phyloP scores from a whole-genome alignment of 306 rosid genomes.

The Cicer cuneatum region DNA sequence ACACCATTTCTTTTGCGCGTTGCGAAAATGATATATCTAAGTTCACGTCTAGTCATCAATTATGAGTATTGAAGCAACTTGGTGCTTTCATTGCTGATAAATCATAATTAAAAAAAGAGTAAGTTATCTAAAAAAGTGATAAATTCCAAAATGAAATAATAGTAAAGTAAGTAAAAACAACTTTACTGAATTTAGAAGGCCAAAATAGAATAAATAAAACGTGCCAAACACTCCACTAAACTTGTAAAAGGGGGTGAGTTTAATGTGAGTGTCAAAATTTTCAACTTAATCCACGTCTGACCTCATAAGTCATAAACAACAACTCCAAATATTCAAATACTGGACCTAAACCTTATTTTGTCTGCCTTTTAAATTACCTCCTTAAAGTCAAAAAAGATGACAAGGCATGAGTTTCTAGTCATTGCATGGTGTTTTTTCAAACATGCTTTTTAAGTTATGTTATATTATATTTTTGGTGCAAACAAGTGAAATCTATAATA shows the following conservation, averaged over 20 bases:
- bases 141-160: conserved; percentile 4
- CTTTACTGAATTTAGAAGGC: conserved; percentile 9
- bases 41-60: conserved; percentile 35
- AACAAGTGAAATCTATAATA: no score
- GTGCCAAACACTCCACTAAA: conserved; percentile 47
- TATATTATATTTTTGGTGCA: no score
- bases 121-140: conserved; percentile 18
- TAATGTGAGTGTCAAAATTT: conserved; percentile 23
- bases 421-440: conserved; percentile 5
- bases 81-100: conserved; percentile 15
- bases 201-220: conserved; percentile 29
- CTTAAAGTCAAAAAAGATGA: conserved; percentile 43
- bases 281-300: conserved; percentile 41
- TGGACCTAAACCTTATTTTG: conserved; percentile 9
- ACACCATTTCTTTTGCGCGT: no score
- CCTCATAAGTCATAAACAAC: conserved; percentile 33
- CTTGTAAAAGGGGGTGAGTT: conserved; percentile 23
- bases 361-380: neutral
- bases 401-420: conserved; percentile 44
- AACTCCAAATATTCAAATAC: conserved; percentile 37
- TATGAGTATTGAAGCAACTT: conserved; percentile 26
- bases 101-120: neutral
- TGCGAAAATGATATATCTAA: neutral
- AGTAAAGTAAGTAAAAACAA: neutral
- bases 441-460: neutral